Evolutionary conservation across 805 yeast genomes (phyloP).

Genomic region (Lipomyces oligophaga): DNA sequence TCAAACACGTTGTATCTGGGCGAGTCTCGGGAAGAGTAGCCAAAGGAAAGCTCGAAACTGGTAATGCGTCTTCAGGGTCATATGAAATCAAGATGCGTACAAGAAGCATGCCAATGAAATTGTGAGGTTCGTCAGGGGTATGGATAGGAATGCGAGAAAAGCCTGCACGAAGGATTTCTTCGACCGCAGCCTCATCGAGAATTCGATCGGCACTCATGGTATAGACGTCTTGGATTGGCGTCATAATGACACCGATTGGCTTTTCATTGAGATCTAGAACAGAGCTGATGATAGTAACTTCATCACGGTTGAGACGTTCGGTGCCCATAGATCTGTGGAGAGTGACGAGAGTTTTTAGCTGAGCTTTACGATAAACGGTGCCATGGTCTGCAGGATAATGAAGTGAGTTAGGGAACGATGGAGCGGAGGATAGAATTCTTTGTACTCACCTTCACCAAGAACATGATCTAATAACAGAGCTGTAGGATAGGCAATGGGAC

Average conservation of each 20-base stretch:
- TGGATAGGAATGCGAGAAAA: slow-evolving; percentile 93
- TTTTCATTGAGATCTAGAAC: slow-evolving; percentile 92
- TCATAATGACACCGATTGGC: slow-evolving; percentile 82
- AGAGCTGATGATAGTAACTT: slow-evolving; percentile 91
- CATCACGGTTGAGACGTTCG: slow-evolving; percentile 88
- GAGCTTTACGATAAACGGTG: slow-evolving; percentile 85
- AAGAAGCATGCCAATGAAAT: slow-evolving; percentile 90
- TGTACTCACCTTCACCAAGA: slow-evolving; percentile 63
- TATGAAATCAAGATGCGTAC: slow-evolving; percentile 90
- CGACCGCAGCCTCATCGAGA: slow-evolving; percentile 78
- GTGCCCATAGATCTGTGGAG: slow-evolving; percentile 93
- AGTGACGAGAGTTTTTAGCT: slow-evolving; percentile 88
- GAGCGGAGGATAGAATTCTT: not conserved
- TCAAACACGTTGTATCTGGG: slow-evolving; percentile 86
- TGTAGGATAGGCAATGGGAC: slow-evolving; percentile 89
- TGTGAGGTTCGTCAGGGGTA: slow-evolving; percentile 79
- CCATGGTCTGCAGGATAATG: slow-evolving; percentile 65
- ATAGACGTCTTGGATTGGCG: slow-evolving; percentile 86
- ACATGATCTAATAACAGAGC: slow-evolving; percentile 74
- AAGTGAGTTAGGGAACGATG: not conserved
- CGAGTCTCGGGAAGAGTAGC: slow-evolving; percentile 96
- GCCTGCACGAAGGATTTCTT: slow-evolving; percentile 88
- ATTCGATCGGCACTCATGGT: slow-evolving; percentile 81
- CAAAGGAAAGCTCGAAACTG: slow-evolving; percentile 87
- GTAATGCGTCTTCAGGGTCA: slow-evolving; percentile 93